Conservation (phyloP, 2,329 filamentous ascomycete species). For the Orbilia quercus region DNA sequence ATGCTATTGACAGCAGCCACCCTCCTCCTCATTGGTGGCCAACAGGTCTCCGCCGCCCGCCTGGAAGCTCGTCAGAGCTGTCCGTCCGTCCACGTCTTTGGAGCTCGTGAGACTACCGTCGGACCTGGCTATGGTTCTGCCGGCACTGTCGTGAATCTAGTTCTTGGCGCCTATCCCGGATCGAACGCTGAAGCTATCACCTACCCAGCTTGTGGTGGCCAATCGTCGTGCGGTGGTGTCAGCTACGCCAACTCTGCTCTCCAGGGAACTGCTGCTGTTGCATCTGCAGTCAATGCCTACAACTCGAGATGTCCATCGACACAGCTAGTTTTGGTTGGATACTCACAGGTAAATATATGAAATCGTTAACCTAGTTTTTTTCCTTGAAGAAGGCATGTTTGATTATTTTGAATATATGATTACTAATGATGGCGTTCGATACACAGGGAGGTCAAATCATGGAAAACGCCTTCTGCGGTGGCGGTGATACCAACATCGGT, state of each 20-base stretch:
- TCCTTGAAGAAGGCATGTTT: background rate
- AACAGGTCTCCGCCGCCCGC: slow-evolving; percentile 41
- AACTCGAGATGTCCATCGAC: slow-evolving; percentile 70
- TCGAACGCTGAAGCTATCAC: slow-evolving; percentile 69
- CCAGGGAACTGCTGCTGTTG: slow-evolving; percentile 71
- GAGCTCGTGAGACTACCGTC: slow-evolving; percentile 67
- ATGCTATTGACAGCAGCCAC: slow-evolving; percentile 54
- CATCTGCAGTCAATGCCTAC: slow-evolving; percentile 71
- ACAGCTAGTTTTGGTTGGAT: slow-evolving; percentile 72
- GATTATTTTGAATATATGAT: slow-evolving; percentile 1
- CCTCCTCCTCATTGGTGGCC: slow-evolving; percentile 41
- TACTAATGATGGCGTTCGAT: background rate
- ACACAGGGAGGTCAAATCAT: slow-evolving; percentile 71
- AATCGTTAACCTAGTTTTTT: no score
- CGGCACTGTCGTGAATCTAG: slow-evolving; percentile 67
- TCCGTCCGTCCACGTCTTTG: slow-evolving; percentile 67
- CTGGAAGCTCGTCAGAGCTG: slow-evolving; percentile 61
- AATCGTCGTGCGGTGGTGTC: slow-evolving; percentile 69
- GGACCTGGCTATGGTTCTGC: slow-evolving; percentile 68
- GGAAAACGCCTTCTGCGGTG: slow-evolving; percentile 72
- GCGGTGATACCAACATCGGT: slow-evolving; percentile 66
- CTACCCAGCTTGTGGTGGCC: slow-evolving; percentile 74
- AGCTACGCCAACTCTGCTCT: slow-evolving; percentile 71
- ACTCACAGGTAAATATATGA: slow-evolving; percentile 68
- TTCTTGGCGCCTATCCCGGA: slow-evolving; percentile 66